Evolutionary conservation across 805 yeast species (phyloP).

Genomic region (Candida coquimbonensis): DNA sequence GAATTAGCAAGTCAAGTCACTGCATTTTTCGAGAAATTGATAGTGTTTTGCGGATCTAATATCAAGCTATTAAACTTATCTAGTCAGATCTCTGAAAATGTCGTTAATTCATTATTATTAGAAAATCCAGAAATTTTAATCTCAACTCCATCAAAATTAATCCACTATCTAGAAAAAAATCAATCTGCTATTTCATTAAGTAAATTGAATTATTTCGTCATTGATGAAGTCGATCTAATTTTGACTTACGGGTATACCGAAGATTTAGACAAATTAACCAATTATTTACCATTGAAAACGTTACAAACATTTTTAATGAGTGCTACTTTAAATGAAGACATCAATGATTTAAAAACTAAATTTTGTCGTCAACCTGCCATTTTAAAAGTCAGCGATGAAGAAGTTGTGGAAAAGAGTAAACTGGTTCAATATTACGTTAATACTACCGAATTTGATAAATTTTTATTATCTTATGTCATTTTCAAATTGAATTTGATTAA

Average conservation of each 20-base stretch:
- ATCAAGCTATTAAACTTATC: slow-evolving; percentile 60
- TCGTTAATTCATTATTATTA: slow-evolving; percentile 59
- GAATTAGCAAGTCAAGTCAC: slow-evolving; percentile 85
- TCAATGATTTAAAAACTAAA: slow-evolving; percentile 63
- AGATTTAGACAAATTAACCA: slow-evolving; percentile 63
- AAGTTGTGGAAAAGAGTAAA: slow-evolving; percentile 43
- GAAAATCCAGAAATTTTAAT: slow-evolving; percentile 77
- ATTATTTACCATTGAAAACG: slow-evolving; percentile 60
- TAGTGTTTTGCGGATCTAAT: slow-evolving; percentile 61
- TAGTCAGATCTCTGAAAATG: slow-evolving; percentile 58
- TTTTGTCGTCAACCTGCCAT: slow-evolving; percentile 83
- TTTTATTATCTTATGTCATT: slow-evolving; percentile 82
- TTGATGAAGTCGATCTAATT: slow-evolving; percentile 93
- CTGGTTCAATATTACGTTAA: slow-evolving; percentile 82
- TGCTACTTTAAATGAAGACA: slow-evolving; percentile 88
- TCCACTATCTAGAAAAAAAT: slow-evolving; percentile 45
- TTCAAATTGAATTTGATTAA: slow-evolving; percentile 81
- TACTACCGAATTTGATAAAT: slow-evolving; percentile 86
- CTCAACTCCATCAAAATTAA: slow-evolving; percentile 79
- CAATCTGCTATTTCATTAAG: slow-evolving; percentile 42
- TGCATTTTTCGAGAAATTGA: slow-evolving; percentile 59
- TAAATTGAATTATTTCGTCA: slow-evolving; percentile 61
- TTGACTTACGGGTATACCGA: slow-evolving; percentile 86
- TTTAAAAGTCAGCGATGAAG: slow-evolving; percentile 70
- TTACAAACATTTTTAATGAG: slow-evolving; percentile 92